A percentile compares a stretch with the other conserved stretches of the same genome.
Conservation (phyloP, 2,329 filamentous ascomycete genomes). For the Exophiala calicioides region DNA sequence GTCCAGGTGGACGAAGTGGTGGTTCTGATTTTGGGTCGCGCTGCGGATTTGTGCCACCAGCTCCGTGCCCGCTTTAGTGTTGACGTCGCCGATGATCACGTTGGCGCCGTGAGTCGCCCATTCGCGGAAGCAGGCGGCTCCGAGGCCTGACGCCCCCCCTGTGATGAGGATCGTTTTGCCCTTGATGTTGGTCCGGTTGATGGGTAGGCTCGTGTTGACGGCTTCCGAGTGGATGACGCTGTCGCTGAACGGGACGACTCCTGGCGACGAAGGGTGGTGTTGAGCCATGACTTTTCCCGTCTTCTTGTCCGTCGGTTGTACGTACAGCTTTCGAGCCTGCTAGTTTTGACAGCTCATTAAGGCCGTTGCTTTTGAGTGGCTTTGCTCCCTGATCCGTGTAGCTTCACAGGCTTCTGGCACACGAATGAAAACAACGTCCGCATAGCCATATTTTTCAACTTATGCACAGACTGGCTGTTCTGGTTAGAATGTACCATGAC, state of each 20-base stretch:
- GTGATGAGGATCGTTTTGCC: constrained; percentile 64
- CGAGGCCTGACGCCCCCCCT: constrained; percentile 64
- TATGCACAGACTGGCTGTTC: too few species aligned
- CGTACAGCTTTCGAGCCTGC: too few species aligned
- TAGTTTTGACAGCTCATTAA: too few species aligned
- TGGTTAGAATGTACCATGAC: too few species aligned
- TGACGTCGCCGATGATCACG: constrained; percentile 65
- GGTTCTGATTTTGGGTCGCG: constrained; percentile 61
- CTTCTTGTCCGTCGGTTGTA: too few species aligned
- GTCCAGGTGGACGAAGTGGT: constrained; percentile 56
- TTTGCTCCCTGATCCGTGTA: too few species aligned
- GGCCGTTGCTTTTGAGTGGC: too few species aligned
- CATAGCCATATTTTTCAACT: too few species aligned
- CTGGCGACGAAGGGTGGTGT: neutral
- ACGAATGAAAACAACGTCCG: too few species aligned
- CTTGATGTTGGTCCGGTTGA: constrained; percentile 16
- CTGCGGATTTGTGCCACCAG: constrained; percentile 59
- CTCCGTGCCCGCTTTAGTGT: constrained; percentile 54
- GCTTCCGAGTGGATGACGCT: constrained; percentile 17
- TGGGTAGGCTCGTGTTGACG: constrained; percentile 18
- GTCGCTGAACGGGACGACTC: constrained; percentile 11
- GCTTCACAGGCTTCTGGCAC: too few species aligned
- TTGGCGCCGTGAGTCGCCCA: constrained; percentile 61
- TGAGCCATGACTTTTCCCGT: too few species aligned
- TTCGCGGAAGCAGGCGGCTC: constrained; percentile 54